phyloP scores from a whole-genome alignment of 257 asterid species.

The Cruciata laevipes region DNA sequence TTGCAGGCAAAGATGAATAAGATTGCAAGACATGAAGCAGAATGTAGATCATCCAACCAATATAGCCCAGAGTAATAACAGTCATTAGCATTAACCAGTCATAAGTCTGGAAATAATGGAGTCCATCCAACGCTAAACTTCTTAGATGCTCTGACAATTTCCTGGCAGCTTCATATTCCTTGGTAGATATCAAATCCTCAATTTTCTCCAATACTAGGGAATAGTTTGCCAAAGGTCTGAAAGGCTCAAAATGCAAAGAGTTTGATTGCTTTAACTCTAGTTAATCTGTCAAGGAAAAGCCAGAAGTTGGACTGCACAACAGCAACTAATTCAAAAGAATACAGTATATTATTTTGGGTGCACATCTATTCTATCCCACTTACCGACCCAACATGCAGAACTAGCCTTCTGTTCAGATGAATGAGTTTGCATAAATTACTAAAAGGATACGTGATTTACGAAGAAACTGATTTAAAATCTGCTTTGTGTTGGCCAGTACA shows the following conservation, averaged over 20 bases:
- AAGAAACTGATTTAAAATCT: constrained; percentile 80
- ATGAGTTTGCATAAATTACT: not conserved
- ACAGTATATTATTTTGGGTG: not conserved
- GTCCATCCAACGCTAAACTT: constrained; percentile 80
- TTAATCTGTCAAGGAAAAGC: constrained; percentile 40
- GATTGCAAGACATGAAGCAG: constrained; percentile 74
- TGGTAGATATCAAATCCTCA: constrained; percentile 48
- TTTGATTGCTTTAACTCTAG: constrained; percentile 63
- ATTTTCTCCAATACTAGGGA: constrained; percentile 45
- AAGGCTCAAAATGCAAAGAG: constrained; percentile 74
- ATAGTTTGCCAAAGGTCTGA: constrained; percentile 61
- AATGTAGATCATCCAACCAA: constrained; percentile 94
- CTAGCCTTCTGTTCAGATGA: not conserved
- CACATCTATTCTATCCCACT: not conserved
- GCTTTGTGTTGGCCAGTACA: constrained; percentile 81
- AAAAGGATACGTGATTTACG: constrained; percentile 80
- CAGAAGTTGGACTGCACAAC: not conserved
- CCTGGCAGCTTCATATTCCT: constrained; percentile 64
- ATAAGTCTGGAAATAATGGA: constrained; percentile 87
- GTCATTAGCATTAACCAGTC: constrained; percentile 97
- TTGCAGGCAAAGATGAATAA: constrained; percentile 55
- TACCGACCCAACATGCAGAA: not conserved
- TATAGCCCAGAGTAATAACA: constrained; percentile 79
- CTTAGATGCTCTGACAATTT: constrained; percentile 67
- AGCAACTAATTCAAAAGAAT: constrained; percentile 1